Evolutionary conservation across 441 rosid species (phyloP).

Genomic region (Euphorbia schlechtendalii): DNA sequence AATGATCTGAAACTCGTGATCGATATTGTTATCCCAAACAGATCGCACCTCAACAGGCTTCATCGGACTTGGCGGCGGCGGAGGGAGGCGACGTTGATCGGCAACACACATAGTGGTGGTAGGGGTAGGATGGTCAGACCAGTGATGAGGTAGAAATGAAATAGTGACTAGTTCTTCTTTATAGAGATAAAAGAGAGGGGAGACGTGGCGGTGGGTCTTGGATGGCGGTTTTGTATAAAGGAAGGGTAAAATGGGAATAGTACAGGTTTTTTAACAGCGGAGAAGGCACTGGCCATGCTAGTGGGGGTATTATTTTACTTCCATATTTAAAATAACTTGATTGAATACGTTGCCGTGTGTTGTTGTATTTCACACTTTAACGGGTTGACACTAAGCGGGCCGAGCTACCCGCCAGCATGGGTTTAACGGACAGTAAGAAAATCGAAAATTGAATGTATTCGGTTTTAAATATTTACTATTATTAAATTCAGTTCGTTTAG

Average conservation of each 20-base stretch:
- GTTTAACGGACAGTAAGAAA: too few species aligned
- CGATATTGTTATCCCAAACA: constrained; percentile 42
- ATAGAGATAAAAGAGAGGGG: neutral
- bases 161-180: neutral
- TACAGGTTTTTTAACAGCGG: too few species aligned
- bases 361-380: too few species aligned
- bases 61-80: constrained; percentile 4
- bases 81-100: constrained; percentile 10
- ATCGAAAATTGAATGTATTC: too few species aligned
- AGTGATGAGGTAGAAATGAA: neutral
- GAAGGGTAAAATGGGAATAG: neutral
- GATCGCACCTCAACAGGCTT: constrained; percentile 35
- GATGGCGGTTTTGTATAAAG: neutral
- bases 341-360: too few species aligned
- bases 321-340: too few species aligned
- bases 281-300: too few species aligned
- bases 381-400: too few species aligned
- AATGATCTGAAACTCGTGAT: constrained; percentile 36
- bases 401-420: too few species aligned
- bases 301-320: too few species aligned
- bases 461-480: too few species aligned
- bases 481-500: too few species aligned
- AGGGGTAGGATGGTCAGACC: neutral
- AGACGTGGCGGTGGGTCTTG: constrained; percentile 3
- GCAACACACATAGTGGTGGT: constrained; percentile 8